Conservation (phyloP, 2,329 filamentous ascomycete genomes). For the Pyrenochaeta sp. region DNA sequence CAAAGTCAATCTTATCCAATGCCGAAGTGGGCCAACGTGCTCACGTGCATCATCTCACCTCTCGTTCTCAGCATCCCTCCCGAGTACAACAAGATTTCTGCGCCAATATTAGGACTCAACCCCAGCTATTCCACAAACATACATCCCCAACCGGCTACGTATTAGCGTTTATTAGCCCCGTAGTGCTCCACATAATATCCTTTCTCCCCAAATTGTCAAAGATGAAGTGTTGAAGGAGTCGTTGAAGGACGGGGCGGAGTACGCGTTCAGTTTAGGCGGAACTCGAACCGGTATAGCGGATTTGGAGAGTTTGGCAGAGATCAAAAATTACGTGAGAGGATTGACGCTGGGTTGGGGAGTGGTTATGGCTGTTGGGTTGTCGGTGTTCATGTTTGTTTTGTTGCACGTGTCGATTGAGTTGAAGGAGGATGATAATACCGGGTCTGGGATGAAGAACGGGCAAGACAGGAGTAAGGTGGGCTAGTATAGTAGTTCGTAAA, state of each 20-base stretch:
- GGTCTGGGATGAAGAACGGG: conserved; percentile 30
- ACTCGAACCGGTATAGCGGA: background rate
- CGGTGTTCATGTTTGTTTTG: conserved; percentile 8
- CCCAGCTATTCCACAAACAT: conserved; percentile 20
- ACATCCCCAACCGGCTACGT: conserved; percentile 17
- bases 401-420: conserved; percentile 6
- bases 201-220: conserved; percentile 16
- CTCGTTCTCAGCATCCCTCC: conserved; percentile 51
- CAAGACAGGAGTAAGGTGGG: no score
- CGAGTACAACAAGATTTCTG: conserved; percentile 48
- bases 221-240: background rate
- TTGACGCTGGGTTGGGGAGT: conserved; percentile 14
- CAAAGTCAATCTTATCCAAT: conserved; percentile 44
- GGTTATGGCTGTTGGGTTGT: conserved; percentile 2
- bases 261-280: background rate
- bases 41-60: conserved; percentile 44
- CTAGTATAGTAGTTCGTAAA: no score
- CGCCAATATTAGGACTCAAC: conserved; percentile 14
- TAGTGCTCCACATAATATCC: conserved; percentile 7
- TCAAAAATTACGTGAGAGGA: conserved; percentile 5
- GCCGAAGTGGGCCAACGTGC: background rate
- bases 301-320: background rate
- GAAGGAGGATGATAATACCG: conserved; percentile 9
- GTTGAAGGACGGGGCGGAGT: background rate
- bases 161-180: conserved; percentile 11